Conservation (phyloP, 1,139 yeast species). For the Suzukiozyma palmioleophila region DNA sequence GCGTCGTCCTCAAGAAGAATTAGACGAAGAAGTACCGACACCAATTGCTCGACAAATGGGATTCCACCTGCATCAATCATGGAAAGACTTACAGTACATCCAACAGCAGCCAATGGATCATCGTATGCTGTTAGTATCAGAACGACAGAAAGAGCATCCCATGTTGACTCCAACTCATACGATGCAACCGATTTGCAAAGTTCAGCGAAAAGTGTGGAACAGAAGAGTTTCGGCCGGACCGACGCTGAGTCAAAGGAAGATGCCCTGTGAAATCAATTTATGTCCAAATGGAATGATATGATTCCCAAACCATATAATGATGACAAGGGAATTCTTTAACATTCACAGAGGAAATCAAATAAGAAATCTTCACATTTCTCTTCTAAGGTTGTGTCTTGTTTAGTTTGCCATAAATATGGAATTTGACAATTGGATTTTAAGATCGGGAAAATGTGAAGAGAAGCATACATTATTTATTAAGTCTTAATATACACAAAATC, state of each 20-base stretch:
- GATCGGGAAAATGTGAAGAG: no score
- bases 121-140: slow-evolving; percentile 24
- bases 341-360: no score
- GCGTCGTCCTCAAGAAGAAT: slow-evolving; percentile 49
- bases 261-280: background rate
- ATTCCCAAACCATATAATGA: no score
- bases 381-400: no score
- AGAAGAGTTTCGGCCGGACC: slow-evolving; percentile 5
- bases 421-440: no score
- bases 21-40: slow-evolving; percentile 51
- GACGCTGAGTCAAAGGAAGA: background rate
- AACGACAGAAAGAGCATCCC: slow-evolving; percentile 20
- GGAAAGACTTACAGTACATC: slow-evolving; percentile 43
- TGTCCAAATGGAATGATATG: no score
- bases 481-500: no score
- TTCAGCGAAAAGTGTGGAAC: slow-evolving; percentile 9
- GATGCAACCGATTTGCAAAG: slow-evolving; percentile 17
- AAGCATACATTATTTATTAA: no score
- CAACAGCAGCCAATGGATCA: slow-evolving; percentile 26
- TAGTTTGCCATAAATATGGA: no score
- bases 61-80: slow-evolving; percentile 63
- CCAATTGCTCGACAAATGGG: slow-evolving; percentile 57
- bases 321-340: no score
- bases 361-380: no score
- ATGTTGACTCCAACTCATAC: slow-evolving; percentile 13